Conservation (phyloP, 805 yeast species). For the Dipodascus albidus region DNA sequence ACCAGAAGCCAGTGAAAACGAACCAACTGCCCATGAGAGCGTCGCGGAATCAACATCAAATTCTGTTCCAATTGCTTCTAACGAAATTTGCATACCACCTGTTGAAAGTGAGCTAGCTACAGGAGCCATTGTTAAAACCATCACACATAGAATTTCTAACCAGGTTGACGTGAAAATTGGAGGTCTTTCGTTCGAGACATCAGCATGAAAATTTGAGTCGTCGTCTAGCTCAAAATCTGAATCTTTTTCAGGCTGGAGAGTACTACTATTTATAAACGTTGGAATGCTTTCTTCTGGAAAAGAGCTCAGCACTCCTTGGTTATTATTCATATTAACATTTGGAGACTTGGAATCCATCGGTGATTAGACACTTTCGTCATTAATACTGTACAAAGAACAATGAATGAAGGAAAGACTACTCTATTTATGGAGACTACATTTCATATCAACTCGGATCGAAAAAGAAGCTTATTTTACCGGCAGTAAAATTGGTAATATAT, state of each 20-base stretch:
- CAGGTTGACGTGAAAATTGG: slow-evolving; percentile 23
- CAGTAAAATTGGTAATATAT: too few relatives aligned
- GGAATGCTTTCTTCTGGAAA: neutral
- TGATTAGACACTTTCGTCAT: too few relatives aligned
- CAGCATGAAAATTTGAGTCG: neutral
- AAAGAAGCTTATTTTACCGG: too few relatives aligned
- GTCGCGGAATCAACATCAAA: slow-evolving; percentile 31
- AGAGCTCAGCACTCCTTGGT: neutral
- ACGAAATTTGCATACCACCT: slow-evolving; percentile 29
- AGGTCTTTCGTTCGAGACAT: slow-evolving; percentile 22
- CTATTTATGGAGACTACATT: too few relatives aligned
- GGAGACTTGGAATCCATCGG: too few relatives aligned
- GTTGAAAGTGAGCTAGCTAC: slow-evolving; percentile 31
- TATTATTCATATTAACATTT: too few relatives aligned
- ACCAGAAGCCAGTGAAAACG: slow-evolving; percentile 34
- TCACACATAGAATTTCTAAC: slow-evolving; percentile 27
- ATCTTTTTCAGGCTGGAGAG: neutral
- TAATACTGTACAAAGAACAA: too few relatives aligned
- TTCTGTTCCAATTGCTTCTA: slow-evolving; percentile 26
- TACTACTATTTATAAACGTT: neutral
- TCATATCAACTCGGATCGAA: too few relatives aligned
- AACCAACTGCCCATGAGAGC: slow-evolving; percentile 33
- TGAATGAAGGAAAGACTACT: too few relatives aligned
- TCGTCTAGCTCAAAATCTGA: neutral
- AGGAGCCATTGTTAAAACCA: slow-evolving; percentile 29